Evolutionary conservation across 805 yeast genomes (phyloP), one percentile per base, ranked within the genome.

Genomic region (Myxozyma udenii): DNA sequence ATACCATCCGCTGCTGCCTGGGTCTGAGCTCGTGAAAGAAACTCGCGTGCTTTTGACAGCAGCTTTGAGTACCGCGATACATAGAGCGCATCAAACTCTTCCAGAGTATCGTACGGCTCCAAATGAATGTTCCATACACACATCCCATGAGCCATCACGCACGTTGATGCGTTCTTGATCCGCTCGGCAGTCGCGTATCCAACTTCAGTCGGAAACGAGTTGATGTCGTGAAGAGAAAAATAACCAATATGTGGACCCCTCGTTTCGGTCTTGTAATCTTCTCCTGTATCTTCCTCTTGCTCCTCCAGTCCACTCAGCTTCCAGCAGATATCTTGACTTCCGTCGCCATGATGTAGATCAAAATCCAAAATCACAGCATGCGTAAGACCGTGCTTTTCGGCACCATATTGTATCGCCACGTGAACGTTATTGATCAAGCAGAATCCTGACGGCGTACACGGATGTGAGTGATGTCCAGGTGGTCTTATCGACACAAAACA

Each of bases 271-370:
- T 16, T n/a, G 38, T 36, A 41, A 16, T 25, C 41, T 24, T 38
- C 9, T 25, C 32, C 42, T 32, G 37, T 24, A 61, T 66, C 53
- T 24, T 47, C 52, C 37, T 58, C 49, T n/a, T 40, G 44, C n/a
- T 40, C 56, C 18, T 48, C 59, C 25, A 79, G 77, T 0, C 87
- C 87, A 0, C 85, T 85, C 57, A 86, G 73, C 61, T 80, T 83
- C 89, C 90, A 87, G 61, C 90, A 81, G 24, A 87, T 83, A 66
- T 87, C 95, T 62, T 87, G 95, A 4, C 87, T 78, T 12, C 95
- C 95, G 67, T 87, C 95, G 16, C 95, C 95, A 64, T 87, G 95
- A 64, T 87, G 95, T 38, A 87, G 72, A 66, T 87, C 95, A 56
- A 87, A 83, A 66, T 87, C 95, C 26, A 87, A 68, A 18, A 87